Conservation (phyloP, 768 basidiomycete species). For the Serendipita sp. region DNA sequence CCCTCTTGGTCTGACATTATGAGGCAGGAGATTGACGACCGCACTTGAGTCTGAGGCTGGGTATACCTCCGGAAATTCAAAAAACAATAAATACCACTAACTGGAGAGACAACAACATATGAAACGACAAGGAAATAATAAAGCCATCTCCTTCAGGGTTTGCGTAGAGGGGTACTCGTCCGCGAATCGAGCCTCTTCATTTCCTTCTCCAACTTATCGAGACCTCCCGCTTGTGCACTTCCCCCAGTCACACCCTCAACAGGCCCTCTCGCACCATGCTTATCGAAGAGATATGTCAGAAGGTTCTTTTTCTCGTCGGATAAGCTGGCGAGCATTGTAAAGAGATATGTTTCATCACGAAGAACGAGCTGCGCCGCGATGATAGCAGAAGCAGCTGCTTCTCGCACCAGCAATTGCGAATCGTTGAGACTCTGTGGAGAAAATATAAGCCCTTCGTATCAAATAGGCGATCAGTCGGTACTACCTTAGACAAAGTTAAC, state of each 20-base stretch:
- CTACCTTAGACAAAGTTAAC: slow-evolving; percentile 49
- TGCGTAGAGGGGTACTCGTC: slow-evolving; percentile 44
- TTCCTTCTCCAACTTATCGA: slow-evolving; percentile 62
- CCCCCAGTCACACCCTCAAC: slow-evolving; percentile 16
- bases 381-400: slow-evolving; percentile 66
- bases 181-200: slow-evolving; percentile 65
- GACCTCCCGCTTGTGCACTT: slow-evolving; percentile 22
- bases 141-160: neutral
- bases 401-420: slow-evolving; percentile 56
- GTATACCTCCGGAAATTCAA: neutral
- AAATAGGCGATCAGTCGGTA: slow-evolving; percentile 13
- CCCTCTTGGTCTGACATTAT: slow-evolving; percentile 87
- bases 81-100: neutral
- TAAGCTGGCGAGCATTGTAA: slow-evolving; percentile 61
- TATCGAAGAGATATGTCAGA: slow-evolving; percentile 77
- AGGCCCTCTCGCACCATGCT: slow-evolving; percentile 54
- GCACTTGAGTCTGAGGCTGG: neutral
- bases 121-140: neutral
- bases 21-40: neutral
- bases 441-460: neutral
- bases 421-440: slow-evolving; percentile 48
- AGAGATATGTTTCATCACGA: slow-evolving; percentile 69
- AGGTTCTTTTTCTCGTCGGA: slow-evolving; percentile 86
- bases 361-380: slow-evolving; percentile 73
- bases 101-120: neutral